These are phyloP conservation scores for Ophiostoma novo-ulmi DNA, from an alignment of 2,329 filamentous ascomycete species.

Conservation along the genomic window DNA sequence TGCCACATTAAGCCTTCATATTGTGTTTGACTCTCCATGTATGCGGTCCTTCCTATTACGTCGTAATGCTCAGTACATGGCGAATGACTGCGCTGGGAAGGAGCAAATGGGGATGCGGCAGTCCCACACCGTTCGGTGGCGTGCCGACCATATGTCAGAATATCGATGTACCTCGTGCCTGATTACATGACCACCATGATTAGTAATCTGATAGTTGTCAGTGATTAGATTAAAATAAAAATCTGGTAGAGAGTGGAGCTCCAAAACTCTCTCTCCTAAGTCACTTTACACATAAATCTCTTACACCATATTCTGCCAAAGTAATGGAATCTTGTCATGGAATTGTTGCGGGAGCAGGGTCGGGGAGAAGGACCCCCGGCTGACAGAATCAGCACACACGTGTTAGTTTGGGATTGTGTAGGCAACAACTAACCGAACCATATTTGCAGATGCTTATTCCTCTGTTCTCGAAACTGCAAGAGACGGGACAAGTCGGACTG, in stretches of 20 bases:
- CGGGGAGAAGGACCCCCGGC: neutral
- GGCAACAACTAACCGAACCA: neutral
- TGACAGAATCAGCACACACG: neutral
- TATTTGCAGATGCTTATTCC: neutral
- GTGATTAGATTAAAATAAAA: too few relatives aligned
- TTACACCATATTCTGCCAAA: too few relatives aligned
- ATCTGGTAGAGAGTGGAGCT: too few relatives aligned
- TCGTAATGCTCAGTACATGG: neutral
- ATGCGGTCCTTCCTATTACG: neutral
- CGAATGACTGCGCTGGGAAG: neutral
- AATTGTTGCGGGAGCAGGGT: neutral
- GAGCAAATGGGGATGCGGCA: neutral
- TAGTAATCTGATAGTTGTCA: too few relatives aligned
- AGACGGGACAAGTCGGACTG: neutral
- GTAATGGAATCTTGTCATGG: neutral
- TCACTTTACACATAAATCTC: too few relatives aligned
- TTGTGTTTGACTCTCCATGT: neutral
- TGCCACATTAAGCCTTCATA: neutral
- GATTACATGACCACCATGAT: too few relatives aligned
- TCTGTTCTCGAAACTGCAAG: too few relatives aligned
- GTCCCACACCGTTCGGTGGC: neutral
- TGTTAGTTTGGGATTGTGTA: neutral
- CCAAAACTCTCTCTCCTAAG: too few relatives aligned
- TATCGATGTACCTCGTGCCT: too few relatives aligned
- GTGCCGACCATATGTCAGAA: too few relatives aligned